phyloP scores from a whole-genome alignment of 2,329 filamentous ascomycete species.

The Xylariales sp. region DNA sequence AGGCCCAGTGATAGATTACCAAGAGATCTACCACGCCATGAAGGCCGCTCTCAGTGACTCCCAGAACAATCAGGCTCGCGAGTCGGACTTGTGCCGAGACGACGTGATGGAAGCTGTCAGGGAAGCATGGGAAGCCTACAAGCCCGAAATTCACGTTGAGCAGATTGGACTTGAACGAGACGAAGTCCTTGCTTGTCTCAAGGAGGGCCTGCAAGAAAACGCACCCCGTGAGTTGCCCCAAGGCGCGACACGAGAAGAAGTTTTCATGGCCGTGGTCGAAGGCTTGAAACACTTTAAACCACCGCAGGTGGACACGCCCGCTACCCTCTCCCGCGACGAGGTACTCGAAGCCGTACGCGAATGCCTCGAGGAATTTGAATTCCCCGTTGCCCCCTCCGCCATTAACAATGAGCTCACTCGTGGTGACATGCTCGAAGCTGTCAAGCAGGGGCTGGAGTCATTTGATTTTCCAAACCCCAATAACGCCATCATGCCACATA shows the following conservation, averaged over 20 bases:
- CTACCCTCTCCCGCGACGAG: constrained; percentile 72
- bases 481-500: constrained; percentile 34
- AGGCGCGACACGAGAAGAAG: constrained; percentile 74
- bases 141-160: constrained; percentile 86
- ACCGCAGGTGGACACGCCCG: constrained; percentile 64
- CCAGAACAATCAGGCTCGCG: constrained; percentile 42
- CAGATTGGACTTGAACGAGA: constrained; percentile 88
- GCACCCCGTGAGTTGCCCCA: constrained; percentile 49
- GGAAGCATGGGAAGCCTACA: constrained; percentile 91
- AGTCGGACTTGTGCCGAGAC: constrained; percentile 62
- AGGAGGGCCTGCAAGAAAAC: constrained; percentile 80
- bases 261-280: constrained; percentile 80
- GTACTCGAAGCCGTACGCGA: constrained; percentile 80
- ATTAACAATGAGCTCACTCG: constrained; percentile 50
- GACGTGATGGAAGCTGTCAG: constrained; percentile 83
- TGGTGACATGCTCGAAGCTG: constrained; percentile 60
- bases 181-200: constrained; percentile 81
- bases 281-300: constrained; percentile 77
- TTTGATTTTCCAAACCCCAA: constrained; percentile 29
- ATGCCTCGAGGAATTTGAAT: constrained; percentile 81
- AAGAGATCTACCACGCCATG: constrained; percentile 82
- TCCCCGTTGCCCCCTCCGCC: constrained; percentile 57
- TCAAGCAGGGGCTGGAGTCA: constrained; percentile 53
- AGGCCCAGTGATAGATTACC: constrained; percentile 65
- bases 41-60: constrained; percentile 68